phyloP scores from a whole-genome alignment of 1,284 basidiomycete species.

The Ustilago xerochloae region DNA sequence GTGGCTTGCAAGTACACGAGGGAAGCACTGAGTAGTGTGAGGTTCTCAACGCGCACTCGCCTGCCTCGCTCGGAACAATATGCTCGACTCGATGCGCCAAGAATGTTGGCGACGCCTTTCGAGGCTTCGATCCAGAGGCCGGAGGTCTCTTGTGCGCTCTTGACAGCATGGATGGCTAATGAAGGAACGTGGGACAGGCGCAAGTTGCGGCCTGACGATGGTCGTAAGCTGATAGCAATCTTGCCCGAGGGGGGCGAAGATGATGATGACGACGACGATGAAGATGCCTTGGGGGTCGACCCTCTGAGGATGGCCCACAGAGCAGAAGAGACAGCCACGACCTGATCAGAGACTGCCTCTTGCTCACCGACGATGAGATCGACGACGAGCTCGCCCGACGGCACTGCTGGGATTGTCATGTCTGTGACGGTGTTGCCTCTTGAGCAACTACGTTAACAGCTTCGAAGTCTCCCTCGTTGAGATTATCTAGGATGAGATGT shows the following conservation, averaged over 20 bases:
- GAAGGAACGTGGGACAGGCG: constrained; percentile 23
- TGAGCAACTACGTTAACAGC: too few relatives aligned
- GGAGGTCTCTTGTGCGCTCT: constrained; percentile 13
- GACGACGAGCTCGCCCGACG: constrained; percentile 20
- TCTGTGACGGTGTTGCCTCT: background rate
- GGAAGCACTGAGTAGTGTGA: constrained; percentile 36
- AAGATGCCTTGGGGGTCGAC: background rate
- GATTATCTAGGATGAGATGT: too few relatives aligned
- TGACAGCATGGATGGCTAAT: constrained; percentile 18
- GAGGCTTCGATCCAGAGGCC: constrained; percentile 39
- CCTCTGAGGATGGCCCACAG: constrained; percentile 15
- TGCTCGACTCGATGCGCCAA: constrained; percentile 10
- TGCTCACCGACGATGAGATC: constrained; percentile 33
- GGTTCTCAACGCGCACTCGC: constrained; percentile 16
- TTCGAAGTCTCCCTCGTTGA: too few relatives aligned
- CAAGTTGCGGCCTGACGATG: constrained; percentile 13
- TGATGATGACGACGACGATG: constrained; percentile 2
- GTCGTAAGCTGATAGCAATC: constrained; percentile 26
- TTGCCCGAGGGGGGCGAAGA: background rate
- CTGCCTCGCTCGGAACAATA: constrained; percentile 20
- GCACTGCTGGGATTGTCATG: constrained; percentile 24
- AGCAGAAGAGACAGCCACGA: constrained; percentile 26
- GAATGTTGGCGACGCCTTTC: constrained; percentile 12
- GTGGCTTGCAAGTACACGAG: constrained; percentile 52
- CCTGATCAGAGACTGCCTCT: constrained; percentile 29